Base-by-base conservation (phyloP, 2,329 filamentous ascomycete genomes). In the Alternaria gansuensis region DNA sequence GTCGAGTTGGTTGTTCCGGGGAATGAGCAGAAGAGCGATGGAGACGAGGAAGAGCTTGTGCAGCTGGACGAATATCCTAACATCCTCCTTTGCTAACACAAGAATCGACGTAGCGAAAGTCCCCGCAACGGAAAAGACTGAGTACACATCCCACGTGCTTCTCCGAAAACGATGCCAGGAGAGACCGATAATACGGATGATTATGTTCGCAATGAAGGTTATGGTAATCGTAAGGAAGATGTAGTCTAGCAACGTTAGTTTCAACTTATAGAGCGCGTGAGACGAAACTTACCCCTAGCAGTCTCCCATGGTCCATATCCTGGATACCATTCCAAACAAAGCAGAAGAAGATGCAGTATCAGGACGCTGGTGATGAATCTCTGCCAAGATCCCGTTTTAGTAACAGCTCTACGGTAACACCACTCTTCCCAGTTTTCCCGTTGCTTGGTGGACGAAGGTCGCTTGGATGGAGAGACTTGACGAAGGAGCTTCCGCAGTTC, bases 121-220 rank as follows among this genome's bases (percentile, higher is more conserved):
- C 4, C 93, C 94, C 5, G 85, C 85, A 4, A 98, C 90, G 0
- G 90, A 86, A 45, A 94, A 77, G 11, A 98, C 80, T 0, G 93
- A 93, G 76, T 93, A 99, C 1, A 99, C 73, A 75, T 99, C 95
- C 95, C 95, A 99, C 0, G 94, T 94, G 75, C 94, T 98, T 73
- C 89, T 88, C 26, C 93, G 87, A 75, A 97, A 99, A 43, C 95
- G 88, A 55, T 89, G 86, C 95, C 95, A 99, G 1, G 93, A 93
- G 26, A 98, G 85, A 11, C 95, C 95, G 58, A 93, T 80, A 58
- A 99, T 88, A 24, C 95, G 90, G 59, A 99, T 89, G 31, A 87
- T 76, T 46, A 97, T 88, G 74, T 99, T 98, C 59, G 84, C 83
- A 59, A 92, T 85, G 78, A 97, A 97, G 60, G 96, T 84, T 21